A percentile compares a stretch with the other conserved stretches of the same genome.
phyloP scores from a whole-genome alignment of 148 eudicot species.

The Rhododendron henanense region DNA sequence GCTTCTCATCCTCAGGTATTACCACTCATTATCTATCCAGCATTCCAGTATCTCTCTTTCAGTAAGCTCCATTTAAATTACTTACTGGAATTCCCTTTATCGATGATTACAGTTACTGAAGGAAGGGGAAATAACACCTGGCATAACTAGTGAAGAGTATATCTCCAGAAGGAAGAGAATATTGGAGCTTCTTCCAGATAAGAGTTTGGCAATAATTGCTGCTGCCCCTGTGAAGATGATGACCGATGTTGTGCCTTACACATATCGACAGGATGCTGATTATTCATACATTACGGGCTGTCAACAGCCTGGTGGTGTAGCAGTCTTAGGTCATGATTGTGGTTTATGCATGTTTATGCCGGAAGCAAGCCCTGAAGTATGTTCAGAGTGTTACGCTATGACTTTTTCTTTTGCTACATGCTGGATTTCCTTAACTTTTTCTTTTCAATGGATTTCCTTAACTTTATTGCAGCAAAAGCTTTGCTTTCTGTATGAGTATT shows the following conservation, averaged over 20 bases:
- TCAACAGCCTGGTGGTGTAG: constrained; percentile 89
- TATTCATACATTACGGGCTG: constrained; percentile 84
- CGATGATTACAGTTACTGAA: constrained; percentile 50
- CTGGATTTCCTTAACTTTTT: background rate
- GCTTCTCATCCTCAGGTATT: constrained; percentile 82
- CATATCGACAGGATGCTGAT: constrained; percentile 82
- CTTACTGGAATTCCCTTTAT: background rate
- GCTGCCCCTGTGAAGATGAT: constrained; percentile 91
- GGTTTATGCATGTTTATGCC: constrained; percentile 99
- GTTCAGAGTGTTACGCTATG: constrained; percentile 6
- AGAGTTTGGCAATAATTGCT: constrained; percentile 77
- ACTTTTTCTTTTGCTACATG: background rate
- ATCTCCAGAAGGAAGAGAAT: constrained; percentile 65
- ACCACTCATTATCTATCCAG: background rate
- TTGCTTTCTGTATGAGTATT: background rate
- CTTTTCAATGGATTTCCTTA: background rate
- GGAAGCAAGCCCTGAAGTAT: constrained; percentile 61
- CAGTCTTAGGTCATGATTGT: constrained; percentile 77
- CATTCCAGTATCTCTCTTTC: background rate
- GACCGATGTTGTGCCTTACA: constrained; percentile 91
- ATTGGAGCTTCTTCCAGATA: constrained; percentile 79
- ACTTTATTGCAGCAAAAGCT: background rate
- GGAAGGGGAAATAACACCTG: constrained; percentile 83
- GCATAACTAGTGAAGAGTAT: constrained; percentile 67
- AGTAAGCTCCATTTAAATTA: background rate